Conservation (phyloP, 2,329 filamentous ascomycete genomes). For the Ilyonectria sp. region DNA sequence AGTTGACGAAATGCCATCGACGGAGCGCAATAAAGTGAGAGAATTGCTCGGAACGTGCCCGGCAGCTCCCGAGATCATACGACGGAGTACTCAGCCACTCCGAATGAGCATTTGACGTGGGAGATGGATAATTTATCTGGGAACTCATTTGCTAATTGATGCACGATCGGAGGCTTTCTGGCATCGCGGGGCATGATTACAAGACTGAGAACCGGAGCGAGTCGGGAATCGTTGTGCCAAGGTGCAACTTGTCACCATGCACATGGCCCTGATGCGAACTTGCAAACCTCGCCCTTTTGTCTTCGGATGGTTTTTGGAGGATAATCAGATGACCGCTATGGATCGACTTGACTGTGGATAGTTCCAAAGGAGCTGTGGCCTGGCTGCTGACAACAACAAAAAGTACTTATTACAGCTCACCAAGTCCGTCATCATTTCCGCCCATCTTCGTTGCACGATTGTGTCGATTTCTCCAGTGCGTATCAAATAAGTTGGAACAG, state of each 20-base stretch:
- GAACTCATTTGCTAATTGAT: background rate
- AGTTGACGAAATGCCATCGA: too few species aligned
- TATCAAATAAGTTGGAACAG: background rate
- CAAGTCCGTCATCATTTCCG: too few species aligned
- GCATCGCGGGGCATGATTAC: background rate
- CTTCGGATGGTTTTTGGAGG: constrained; percentile 18
- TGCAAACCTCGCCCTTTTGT: background rate
- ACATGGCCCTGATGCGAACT: background rate
- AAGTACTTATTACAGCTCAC: background rate
- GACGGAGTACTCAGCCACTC: constrained; percentile 1
- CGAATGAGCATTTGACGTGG: background rate
- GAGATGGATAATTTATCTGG: background rate
- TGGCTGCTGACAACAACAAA: background rate
- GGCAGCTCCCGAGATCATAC: constrained; percentile 27
- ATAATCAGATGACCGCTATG: constrained; percentile 1
- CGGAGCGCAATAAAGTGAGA: too few species aligned
- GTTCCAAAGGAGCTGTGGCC: background rate
- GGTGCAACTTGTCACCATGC: background rate
- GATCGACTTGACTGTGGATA: background rate
- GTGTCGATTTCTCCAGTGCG: background rate
- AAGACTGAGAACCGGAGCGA: background rate
- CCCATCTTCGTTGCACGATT: background rate
- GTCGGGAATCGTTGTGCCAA: background rate
- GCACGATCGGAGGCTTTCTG: constrained; percentile 24
- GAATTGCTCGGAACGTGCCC: background rate